These are phyloP conservation scores for Boletus chippewaensis DNA, from an alignment of 1,284 basidiomycete species.

Conservation along the genomic window DNA sequence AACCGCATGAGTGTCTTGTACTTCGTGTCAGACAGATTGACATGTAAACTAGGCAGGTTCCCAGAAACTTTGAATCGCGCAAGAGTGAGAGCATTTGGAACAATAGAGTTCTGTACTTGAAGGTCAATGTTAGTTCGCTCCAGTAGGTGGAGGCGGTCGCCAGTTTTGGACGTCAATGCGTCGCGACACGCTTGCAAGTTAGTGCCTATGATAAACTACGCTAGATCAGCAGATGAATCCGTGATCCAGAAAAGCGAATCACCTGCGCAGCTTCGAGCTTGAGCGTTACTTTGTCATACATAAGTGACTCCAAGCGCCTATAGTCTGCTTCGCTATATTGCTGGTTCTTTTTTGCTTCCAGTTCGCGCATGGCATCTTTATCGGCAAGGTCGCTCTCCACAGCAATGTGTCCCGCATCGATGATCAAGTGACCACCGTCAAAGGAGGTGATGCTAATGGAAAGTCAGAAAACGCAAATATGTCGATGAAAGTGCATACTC, in stretches of 20 bases:
- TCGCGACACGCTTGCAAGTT: conserved; percentile 78
- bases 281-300: conserved; percentile 93
- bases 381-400: conserved; percentile 88
- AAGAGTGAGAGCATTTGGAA: conserved; percentile 79
- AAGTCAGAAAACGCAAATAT: conserved; percentile 12
- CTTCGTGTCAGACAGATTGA: conserved; percentile 95
- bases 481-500: conserved; percentile 46
- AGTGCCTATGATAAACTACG: conserved; percentile 85
- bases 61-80: conserved; percentile 92
- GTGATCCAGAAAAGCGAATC: conserved; percentile 9
- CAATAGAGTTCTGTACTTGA: conserved; percentile 90
- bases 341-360: conserved; percentile 82
- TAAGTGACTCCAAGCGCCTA: conserved; percentile 81
- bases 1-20: conserved; percentile 94
- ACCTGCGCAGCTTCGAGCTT: conserved; percentile 89
- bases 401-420: conserved; percentile 97
- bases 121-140: conserved; percentile 93
- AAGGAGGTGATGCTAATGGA: conserved; percentile 61
- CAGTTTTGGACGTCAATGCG: conserved; percentile 57
- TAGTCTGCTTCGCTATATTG: conserved; percentile 91
- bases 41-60: conserved; percentile 79
- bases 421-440: conserved; percentile 80
- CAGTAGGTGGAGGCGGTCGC: conserved; percentile 76
- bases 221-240: conserved; percentile 5
- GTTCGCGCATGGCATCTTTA: conserved; percentile 73